phyloP scores from a whole-genome alignment of 345 rosid species.

The Passiflora organensis region DNA sequence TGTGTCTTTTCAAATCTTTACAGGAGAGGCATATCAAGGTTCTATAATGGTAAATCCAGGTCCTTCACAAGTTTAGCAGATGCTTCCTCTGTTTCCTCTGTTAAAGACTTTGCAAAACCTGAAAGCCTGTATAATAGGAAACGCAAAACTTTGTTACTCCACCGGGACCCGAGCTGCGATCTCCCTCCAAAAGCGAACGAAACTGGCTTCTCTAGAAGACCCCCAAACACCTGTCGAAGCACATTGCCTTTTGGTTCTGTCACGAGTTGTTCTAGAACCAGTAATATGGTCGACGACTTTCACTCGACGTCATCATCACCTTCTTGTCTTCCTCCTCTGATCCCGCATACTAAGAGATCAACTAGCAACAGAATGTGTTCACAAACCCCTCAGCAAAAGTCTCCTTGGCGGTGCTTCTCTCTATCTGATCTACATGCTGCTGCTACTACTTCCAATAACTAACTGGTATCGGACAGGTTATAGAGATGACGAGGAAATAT shows the following conservation, averaged over 20 bases:
- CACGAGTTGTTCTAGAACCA: conserved; percentile 4
- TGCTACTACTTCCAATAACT: conserved; percentile 5
- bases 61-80: conserved; percentile 47
- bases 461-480: conserved; percentile 5
- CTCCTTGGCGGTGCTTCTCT: conserved; percentile 37
- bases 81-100: conserved; percentile 23
- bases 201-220: conserved; percentile 20
- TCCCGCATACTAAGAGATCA: conserved; percentile 23
- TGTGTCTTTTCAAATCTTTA: conserved; percentile 10
- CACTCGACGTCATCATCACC: conserved; percentile 6
- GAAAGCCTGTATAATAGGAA: conserved; percentile 33
- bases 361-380: conserved; percentile 10
- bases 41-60: conserved; percentile 41
- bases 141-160: conserved; percentile 32
- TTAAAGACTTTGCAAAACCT: conserved; percentile 37
- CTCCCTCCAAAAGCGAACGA: conserved; percentile 8
- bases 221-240: conserved; percentile 12
- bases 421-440: conserved; percentile 33
- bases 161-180: conserved; percentile 9
- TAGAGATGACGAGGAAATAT: conserved; percentile 9
- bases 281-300: conserved; percentile 7
- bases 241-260: background rate
- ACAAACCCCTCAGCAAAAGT: conserved; percentile 9
- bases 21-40: conserved; percentile 43
- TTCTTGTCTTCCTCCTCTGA: conserved; percentile 34